Evolutionary conservation across 495 filamentous ascomycete genomes (phyloP).

Genomic region (Collariella sp.): DNA sequence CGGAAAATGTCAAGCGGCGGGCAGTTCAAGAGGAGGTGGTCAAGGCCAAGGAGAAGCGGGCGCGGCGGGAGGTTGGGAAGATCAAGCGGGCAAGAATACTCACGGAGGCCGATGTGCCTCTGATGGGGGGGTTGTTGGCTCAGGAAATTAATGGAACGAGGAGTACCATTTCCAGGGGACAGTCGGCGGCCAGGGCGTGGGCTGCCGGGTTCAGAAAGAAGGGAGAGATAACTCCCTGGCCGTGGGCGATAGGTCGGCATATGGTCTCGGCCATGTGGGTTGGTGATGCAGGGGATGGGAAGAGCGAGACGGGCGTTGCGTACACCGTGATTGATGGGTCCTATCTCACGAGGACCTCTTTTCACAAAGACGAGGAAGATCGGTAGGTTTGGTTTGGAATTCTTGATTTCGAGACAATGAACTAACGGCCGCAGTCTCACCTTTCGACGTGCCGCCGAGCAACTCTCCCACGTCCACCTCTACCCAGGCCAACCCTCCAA

Average conservation of each 20-base stretch:
- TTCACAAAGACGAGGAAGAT: slow-evolving; percentile 21
- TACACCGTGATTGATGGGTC: background rate
- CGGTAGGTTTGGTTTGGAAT: slow-evolving; percentile 8
- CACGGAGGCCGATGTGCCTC: background rate
- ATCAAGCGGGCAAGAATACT: slow-evolving; percentile 15
- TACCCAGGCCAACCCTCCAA: background rate
- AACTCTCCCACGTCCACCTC: background rate
- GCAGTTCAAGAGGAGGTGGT: slow-evolving; percentile 18
- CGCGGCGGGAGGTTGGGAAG: slow-evolving; percentile 6
- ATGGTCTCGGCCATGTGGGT: slow-evolving; percentile 22
- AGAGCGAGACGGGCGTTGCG: slow-evolving; percentile 9
- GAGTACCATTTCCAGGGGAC: background rate
- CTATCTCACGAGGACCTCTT: slow-evolving; percentile 11
- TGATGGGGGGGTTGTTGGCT: slow-evolving; percentile 12
- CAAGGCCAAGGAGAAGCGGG: background rate
- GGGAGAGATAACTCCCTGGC: slow-evolving; percentile 6
- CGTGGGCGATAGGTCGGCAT: background rate
- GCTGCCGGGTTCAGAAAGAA: slow-evolving; percentile 15
- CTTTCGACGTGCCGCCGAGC: slow-evolving; percentile 1
- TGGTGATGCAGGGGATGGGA: slow-evolving; percentile 10
- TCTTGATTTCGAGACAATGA: background rate
- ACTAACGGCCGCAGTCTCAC: slow-evolving; percentile 10
- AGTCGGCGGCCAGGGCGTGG: slow-evolving; percentile 8
- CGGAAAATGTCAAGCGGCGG: slow-evolving; percentile 32
- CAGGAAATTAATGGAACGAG: slow-evolving; percentile 7